Base-by-base conservation (phyloP, 805 yeast species). In the Saccharomyces mikatae region DNA sequence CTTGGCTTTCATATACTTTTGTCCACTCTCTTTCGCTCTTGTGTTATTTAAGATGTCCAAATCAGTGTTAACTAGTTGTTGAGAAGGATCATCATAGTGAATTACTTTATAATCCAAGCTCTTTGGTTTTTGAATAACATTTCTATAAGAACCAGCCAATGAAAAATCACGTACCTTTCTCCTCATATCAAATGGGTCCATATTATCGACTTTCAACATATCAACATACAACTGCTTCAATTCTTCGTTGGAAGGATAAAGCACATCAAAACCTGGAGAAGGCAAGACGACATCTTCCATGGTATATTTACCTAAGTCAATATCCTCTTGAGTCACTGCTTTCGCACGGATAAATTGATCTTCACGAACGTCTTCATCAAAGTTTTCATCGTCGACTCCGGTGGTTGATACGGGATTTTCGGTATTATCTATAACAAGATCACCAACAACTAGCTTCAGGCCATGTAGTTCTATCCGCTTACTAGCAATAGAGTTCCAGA, bases 191-290 rank as follows among this genome's bases (percentile, higher is more conserved):
- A 80, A 76, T 10, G 97, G 97, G 70, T 90, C 89, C 62, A 94
- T 78, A 0, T 83, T 86, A 66, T 94, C 98, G 52, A 78, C 74
- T 2, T 76, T 78, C 98, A 94, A 94, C 8, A 81, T 74, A 2
- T 80, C 82, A 47, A 80, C 79, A 66, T 91, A 91, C 1, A 81
- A 80, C 46, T 82, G 76, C 61, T 74, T 76, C 49, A 89, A 72
- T 46, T 77, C 69, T 52, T 76, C 77, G 63, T 89, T 87, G 10
- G 78, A 73, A 6, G 99, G 99, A 65, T 94, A 94, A 13, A 77
- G 66, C n/a, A 94, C 81, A 66, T 90, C 97, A 68, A 83, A 90
- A 0, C 99, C 99, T 2, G 99, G 99, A 0, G 96, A 81, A n/a
- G 99, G 98, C 53, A 94, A 75, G 2, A 95, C 96, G 29, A 94